Base-by-base conservation (phyloP, 148 eudicot genomes). In the Persicaria tinctoria region DNA sequence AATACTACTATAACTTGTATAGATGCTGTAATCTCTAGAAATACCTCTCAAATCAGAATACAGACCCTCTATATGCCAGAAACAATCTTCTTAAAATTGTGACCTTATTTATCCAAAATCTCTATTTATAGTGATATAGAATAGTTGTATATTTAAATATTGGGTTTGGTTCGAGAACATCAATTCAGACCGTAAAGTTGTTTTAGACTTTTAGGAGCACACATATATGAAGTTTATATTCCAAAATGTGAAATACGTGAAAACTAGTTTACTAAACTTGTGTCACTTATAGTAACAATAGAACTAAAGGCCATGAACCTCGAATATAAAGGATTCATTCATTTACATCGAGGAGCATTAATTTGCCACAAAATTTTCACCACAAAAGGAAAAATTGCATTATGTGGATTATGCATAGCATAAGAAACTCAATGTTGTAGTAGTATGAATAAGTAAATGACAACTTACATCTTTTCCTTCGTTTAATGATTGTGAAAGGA, bases 401-500 rank as follows among this genome's bases (percentile, higher is more conserved):
- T 14, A 38, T 9, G 38, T 12, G 16, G 41, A 17, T 18, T 32
- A 32, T 32, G 66, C 41, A 32, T 60, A 60, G 44, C 44, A 60
- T 8, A 38, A 60, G 38, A 32, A 32, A 53, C 12, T 23, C 3
- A 4, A 23, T 20, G 68, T 27, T 18, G 68, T 57, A 57, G 32
- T 23, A 60, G 68, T 10, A 27, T 9, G 3, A 60, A 5, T 10
- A 60, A 20, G 23, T 8, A 60, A 23, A 23, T 1, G 18, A 64
- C 0, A 32, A 54, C 88, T 51, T 86, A 89, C 97, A 79, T 89
- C 86, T 78, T 86, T 91, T 63, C 91, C 97, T 68, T 89, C 88
- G 77, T 91, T 91, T 13, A 89, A 77, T 17, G 97, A 80, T 79
- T 89, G 97, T 3, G 97, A 91, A 79, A 91, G 93, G 72, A 89